Evolutionary conservation across 768 basidiomycete species (phyloP).

Genomic region (Podaxis sp.): DNA sequence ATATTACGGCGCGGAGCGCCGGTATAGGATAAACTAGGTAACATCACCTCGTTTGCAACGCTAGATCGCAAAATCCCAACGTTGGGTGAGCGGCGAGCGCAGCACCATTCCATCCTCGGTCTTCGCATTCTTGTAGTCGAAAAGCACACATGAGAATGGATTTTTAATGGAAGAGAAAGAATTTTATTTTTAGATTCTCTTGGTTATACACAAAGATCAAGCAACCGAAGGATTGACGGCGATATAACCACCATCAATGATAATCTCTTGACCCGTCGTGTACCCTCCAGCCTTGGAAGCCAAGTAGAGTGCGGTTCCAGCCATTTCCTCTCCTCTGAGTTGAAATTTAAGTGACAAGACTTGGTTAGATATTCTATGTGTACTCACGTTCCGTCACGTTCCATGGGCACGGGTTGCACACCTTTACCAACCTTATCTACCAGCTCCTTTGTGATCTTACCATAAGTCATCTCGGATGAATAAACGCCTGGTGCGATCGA

Average conservation of each 20-base stretch:
- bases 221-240: conserved; percentile 65
- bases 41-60: too few species aligned
- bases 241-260: conserved; percentile 73
- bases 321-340: conserved; percentile 66
- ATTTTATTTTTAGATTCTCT: neutral
- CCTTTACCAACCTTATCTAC: conserved; percentile 59
- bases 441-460: conserved; percentile 41
- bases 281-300: conserved; percentile 73
- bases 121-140: too few species aligned
- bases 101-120: too few species aligned
- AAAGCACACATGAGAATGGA: neutral
- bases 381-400: conserved; percentile 67
- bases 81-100: too few species aligned
- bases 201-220: neutral
- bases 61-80: too few species aligned
- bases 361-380: neutral
- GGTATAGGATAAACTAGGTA: too few species aligned
- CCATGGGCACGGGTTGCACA: conserved; percentile 58
- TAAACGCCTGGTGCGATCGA: conserved; percentile 77
- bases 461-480: conserved; percentile 72
- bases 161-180: too few species aligned
- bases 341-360: neutral
- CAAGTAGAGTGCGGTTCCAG: conserved; percentile 74
- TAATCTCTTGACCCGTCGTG: conserved; percentile 75
- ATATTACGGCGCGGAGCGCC: too few species aligned